phyloP scores from a whole-genome alignment of 495 filamentous ascomycete genomes.

The Aspergillus biplanus region DNA sequence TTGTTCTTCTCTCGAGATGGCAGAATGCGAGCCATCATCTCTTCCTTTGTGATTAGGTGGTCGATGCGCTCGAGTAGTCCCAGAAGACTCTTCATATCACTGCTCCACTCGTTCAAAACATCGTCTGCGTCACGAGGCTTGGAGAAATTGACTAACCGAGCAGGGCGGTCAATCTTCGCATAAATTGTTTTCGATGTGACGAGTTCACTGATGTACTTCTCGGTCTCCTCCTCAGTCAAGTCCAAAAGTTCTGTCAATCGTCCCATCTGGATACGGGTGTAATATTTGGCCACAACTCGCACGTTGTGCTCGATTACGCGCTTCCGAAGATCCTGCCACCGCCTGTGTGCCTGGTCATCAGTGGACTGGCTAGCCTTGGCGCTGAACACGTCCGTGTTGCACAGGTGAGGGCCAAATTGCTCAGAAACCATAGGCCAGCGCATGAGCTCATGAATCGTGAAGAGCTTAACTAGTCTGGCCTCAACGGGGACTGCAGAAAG shows the following conservation, averaged over 20 bases:
- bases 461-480: conserved; percentile 81
- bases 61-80: conserved; percentile 93
- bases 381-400: conserved; percentile 84
- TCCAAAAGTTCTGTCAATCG: conserved; percentile 89
- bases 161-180: conserved; percentile 95
- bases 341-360: conserved; percentile 75
- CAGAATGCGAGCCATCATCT: conserved; percentile 99
- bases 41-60: conserved; percentile 98
- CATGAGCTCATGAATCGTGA: conserved; percentile 96
- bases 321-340: conserved; percentile 94
- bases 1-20: conserved; percentile 64
- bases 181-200: conserved; percentile 97
- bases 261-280: conserved; percentile 91
- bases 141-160: conserved; percentile 87
- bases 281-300: conserved; percentile 96
- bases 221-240: conserved; percentile 90
- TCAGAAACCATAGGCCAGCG: conserved; percentile 92
- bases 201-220: conserved; percentile 94
- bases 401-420: conserved; percentile 86
- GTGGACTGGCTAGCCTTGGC: conserved; percentile 56
- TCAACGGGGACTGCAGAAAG: conserved; percentile 72
- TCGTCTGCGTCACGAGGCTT: conserved; percentile 96
- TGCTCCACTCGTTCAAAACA: conserved; percentile 97
- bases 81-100: conserved; percentile 96
- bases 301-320: conserved; percentile 99